Evolutionary conservation across 1,284 basidiomycete genomes (phyloP).

Genomic region (Ganoderma lucidum): DNA sequence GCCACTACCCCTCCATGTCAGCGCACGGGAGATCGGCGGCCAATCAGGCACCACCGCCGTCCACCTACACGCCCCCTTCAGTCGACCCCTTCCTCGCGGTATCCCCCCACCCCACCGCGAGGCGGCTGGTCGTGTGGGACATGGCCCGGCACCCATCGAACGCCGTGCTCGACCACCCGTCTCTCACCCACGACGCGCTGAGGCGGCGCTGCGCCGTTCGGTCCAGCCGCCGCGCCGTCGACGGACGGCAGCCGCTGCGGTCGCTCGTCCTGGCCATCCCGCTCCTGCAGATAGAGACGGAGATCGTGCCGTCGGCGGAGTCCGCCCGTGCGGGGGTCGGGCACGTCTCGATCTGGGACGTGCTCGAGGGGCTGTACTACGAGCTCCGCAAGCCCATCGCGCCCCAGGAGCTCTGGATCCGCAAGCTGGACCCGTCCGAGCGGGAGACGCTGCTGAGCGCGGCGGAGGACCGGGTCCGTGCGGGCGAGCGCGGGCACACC

Average conservation of each 20-base stretch:
- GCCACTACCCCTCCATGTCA: background rate
- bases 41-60: background rate
- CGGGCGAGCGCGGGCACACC: background rate
- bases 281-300: constrained; percentile 9
- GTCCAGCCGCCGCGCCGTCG: background rate
- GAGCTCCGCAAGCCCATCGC: constrained; percentile 9
- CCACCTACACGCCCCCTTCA: background rate
- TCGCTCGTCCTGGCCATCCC: constrained; percentile 21
- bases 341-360: constrained; percentile 24
- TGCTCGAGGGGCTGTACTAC: constrained; percentile 25
- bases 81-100: constrained; percentile 10
- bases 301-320: constrained; percentile 9
- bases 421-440: background rate
- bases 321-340: background rate
- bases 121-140: constrained; percentile 14
- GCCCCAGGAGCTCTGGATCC: constrained; percentile 1
- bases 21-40: background rate
- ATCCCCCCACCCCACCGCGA: constrained; percentile 3
- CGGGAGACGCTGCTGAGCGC: background rate
- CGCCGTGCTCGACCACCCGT: background rate
- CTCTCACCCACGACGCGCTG: constrained; percentile 7
- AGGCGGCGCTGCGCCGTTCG: constrained; percentile 7
- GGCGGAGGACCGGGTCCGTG: background rate
- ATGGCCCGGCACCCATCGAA: background rate
- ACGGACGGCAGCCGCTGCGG: constrained; percentile 4